Conservation (phyloP, 1,139 yeast species). For the Pichia sp. region DNA sequence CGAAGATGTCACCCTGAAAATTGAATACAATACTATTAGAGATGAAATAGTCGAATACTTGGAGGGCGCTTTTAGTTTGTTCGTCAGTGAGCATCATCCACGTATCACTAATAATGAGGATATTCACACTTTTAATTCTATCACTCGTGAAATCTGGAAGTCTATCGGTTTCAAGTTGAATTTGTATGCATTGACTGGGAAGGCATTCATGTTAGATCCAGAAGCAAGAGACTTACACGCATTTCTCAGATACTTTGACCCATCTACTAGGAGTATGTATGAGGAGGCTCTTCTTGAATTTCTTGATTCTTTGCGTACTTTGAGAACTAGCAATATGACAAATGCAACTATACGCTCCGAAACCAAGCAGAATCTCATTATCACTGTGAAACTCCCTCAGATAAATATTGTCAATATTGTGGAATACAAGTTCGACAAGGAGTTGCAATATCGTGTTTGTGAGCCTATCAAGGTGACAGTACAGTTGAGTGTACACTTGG, state of each 20-base stretch:
- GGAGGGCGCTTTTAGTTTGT: constrained; percentile 12
- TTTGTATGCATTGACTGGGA: constrained; percentile 31
- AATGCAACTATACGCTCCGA: constrained; percentile 1
- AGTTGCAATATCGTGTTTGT: constrained; percentile 50
- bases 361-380: constrained; percentile 28
- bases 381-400: constrained; percentile 47
- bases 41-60: constrained; percentile 34
- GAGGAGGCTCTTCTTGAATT: constrained; percentile 1
- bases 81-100: constrained; percentile 1
- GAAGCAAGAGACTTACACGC: constrained; percentile 11
- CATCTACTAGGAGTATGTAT: neutral
- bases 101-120: constrained; percentile 2
- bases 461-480: constrained; percentile 47
- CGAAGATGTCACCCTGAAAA: constrained; percentile 36
- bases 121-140: constrained; percentile 18
- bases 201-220: constrained; percentile 25
- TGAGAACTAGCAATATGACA: constrained; percentile 5
- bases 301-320: constrained; percentile 1
- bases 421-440: constrained; percentile 36
- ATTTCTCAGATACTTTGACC: constrained; percentile 1
- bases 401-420: constrained; percentile 45
- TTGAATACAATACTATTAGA: constrained; percentile 39
- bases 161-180: constrained; percentile 33
- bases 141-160: constrained; percentile 27
- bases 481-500: constrained; percentile 16